Percentiles rank a stretch among this genome's conserved stretches.
These are phyloP conservation scores for Lanzia echinophila DNA, from an alignment of 2,329 filamentous ascomycete genomes.

Conservation along the genomic window DNA sequence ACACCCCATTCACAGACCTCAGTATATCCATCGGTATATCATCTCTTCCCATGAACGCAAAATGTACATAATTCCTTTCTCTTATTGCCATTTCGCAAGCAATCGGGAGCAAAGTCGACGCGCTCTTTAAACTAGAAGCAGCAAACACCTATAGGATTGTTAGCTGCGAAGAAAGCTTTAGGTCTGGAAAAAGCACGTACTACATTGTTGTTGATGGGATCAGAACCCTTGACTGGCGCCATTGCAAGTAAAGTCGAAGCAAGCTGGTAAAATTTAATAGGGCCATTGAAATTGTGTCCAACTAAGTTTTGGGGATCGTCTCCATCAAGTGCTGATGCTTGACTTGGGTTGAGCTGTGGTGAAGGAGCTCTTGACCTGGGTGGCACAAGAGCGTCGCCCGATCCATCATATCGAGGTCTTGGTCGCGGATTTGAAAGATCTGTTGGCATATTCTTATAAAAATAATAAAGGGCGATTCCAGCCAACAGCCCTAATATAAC, in stretches of 20 bases:
- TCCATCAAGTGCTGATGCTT: constrained; percentile 4
- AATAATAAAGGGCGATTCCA: constrained; percentile 51
- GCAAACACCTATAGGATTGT: constrained; percentile 53
- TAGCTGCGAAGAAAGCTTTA: constrained; percentile 1
- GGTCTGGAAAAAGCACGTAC: constrained; percentile 36
- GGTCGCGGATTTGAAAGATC: constrained; percentile 32
- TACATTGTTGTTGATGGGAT: constrained; percentile 57
- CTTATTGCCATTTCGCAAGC: constrained; percentile 78
- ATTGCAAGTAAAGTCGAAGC: constrained; percentile 56
- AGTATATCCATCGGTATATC: constrained; percentile 64
- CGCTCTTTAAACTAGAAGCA: constrained; percentile 66
- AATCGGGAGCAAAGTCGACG: constrained; percentile 66
- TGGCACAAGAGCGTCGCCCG: not conserved
- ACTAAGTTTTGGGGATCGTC: constrained; percentile 22
- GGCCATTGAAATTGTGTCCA: constrained; percentile 56
- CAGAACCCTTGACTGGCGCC: constrained; percentile 44
- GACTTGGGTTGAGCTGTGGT: not conserved
- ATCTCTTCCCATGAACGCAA: constrained; percentile 69
- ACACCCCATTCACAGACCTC: constrained; percentile 72
- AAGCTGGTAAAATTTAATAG: constrained; percentile 62
- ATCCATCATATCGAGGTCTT: constrained; percentile 33
- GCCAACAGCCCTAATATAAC: constrained; percentile 41
- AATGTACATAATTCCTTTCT: constrained; percentile 69
- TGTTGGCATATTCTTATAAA: constrained; percentile 57
- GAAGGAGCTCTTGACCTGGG: constrained; percentile 4